Base-by-base conservation (phyloP, 495 filamentous ascomycete species). In the Hypoxylon intermedium region DNA sequence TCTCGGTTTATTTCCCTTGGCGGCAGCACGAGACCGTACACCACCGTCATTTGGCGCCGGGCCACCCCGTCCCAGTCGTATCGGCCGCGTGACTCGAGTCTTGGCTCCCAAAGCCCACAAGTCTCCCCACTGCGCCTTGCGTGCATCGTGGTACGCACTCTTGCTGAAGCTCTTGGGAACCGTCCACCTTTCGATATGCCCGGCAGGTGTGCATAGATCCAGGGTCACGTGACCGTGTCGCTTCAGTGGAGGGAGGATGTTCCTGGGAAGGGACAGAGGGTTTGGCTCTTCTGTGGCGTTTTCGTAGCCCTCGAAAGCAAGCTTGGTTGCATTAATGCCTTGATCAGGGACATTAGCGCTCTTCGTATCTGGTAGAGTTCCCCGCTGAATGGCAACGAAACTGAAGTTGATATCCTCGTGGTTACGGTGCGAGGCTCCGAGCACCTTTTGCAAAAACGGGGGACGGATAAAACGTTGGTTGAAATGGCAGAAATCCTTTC, bases 31-130 rank as follows among this genome's bases (percentile, higher is more conserved):
- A 16, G 74, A 54, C 15, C 78, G 73, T 15, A 81, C 75, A 18
- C 77, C 74, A 16, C 79, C 75, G 38, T 79, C 77, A 28, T 64
- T 65, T 3, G 53, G 56, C 30, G 50, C 63, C 5, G 58, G 34
- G 0, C 75, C 79, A 37, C 69, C 69, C 50, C 63, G 60, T 51
- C 88, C 87, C 2, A 91, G 76, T 23, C 85, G 83, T 38, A 91
- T 69, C 33, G 74, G 80, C 53, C 89, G 77, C 2, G 62, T 60
- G 1, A 87, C 81, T 36, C 90, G 80, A 0, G 91, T 95, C 82
- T 98, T 98, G 5, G 92, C 93, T 0, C 93, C 95, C 2, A 98
- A 78, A 5, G 92, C 92, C 94, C 94, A 98, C 15, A 97, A 76
- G 72, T 98, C 94, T 37, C 95, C 94, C 94, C 94, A 98, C 31